Base-by-base conservation (phyloP, 495 filamentous ascomycete species). In the Pyronema domesticum region DNA sequence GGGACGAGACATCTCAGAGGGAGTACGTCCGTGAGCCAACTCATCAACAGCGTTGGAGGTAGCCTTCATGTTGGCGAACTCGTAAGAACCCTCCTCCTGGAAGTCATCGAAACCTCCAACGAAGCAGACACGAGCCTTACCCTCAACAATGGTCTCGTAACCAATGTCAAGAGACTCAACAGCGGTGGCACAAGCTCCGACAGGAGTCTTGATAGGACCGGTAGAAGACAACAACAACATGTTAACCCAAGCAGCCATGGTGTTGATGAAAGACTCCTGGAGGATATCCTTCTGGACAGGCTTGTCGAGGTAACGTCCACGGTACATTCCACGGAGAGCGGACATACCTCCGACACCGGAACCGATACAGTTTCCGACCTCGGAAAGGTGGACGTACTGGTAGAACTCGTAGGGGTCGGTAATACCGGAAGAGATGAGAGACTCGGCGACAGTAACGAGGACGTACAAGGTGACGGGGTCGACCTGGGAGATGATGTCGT, bases 321-420 rank as follows among this genome's bases (percentile, higher is more conserved):
- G 94, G 73, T 96, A 95, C 91, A 99, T 96, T 55, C 89, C 89
- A 58, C 89, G 78, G 55, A 96, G 77, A 54, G 91, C 93, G 59
- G 78, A 77, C 47, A 86, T 86, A 68, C 91, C 91, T 75, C 91
- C 91, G 68, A 96, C 88, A 72, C 91, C 91, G 9, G 93, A 96
- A 66, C 91, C 91, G 58, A 99, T 78, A 69, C 93, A 96, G 74
- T 99, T 99, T 67, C 93, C 91, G 42, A 99, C 85, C 67, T 99
- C 85, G 1, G 93, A 95, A 50, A 99, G 78, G 68, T 99, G 91
- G 55, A 99, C 91, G 64, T 99, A 96, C 72, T 95, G 86, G 77
- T 99, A 99, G 71, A 99, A 96, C 70, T 99, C 91, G 63, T 95
- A 99, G 18, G 91, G 93, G 68, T 99, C 93, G n/a, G 89, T 95